Evolutionary conservation across 768 basidiomycete genomes (phyloP).

Genomic region (Dendrothele bispora): DNA sequence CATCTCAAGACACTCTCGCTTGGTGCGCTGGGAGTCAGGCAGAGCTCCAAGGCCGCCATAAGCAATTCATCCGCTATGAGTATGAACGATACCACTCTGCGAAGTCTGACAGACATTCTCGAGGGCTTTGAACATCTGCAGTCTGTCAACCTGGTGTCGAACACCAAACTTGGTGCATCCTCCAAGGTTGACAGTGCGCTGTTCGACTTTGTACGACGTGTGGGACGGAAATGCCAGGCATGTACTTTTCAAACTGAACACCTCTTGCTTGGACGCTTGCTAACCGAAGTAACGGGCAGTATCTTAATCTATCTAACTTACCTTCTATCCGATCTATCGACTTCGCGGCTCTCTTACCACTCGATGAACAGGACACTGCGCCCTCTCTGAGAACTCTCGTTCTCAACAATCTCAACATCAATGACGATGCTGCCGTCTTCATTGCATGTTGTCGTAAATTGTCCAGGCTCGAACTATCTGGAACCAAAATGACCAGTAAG

Average conservation of each 20-base stretch:
- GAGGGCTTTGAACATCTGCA: constrained; percentile 39
- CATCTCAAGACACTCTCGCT: constrained; percentile 50
- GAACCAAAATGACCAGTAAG: constrained; percentile 63
- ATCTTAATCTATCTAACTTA: constrained; percentile 59
- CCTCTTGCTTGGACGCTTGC: background rate
- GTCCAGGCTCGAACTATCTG: constrained; percentile 47
- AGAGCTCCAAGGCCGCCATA: constrained; percentile 42
- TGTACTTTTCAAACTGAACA: constrained; percentile 6
- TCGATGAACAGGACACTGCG: constrained; percentile 24
- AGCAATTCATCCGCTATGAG: constrained; percentile 52
- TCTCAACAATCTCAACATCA: constrained; percentile 61
- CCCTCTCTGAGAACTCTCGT: constrained; percentile 48
- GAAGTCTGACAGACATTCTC: constrained; percentile 41
- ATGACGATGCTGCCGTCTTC: constrained; percentile 53
- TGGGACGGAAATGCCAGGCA: constrained; percentile 64
- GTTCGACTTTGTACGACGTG: constrained; percentile 42
- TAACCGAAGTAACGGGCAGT: constrained; percentile 29
- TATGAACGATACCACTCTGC: constrained; percentile 51
- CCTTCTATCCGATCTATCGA: constrained; percentile 48
- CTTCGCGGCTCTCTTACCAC: constrained; percentile 47
- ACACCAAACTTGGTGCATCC: constrained; percentile 53
- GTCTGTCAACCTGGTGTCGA: constrained; percentile 61
- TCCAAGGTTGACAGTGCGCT: constrained; percentile 36
- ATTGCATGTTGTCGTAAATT: constrained; percentile 53
- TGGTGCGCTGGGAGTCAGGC: constrained; percentile 56